Conservation (phyloP, 805 yeast genomes). For the Saccharomycopsis sp. region DNA sequence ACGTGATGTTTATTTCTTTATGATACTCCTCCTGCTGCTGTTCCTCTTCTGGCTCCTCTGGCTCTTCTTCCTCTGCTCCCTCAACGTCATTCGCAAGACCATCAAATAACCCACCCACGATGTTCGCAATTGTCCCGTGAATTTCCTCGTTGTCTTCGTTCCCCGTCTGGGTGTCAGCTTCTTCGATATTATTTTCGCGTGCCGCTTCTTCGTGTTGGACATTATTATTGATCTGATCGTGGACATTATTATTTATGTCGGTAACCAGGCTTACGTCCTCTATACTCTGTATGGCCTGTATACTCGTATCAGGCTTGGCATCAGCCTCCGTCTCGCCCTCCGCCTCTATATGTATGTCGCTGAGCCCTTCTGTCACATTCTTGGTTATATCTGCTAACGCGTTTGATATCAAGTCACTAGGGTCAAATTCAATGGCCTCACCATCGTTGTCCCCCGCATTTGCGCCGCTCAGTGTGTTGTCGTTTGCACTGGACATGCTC, state of each 20-base stretch:
- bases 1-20: not conserved
- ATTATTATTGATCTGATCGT: too few relatives aligned
- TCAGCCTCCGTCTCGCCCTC: not conserved
- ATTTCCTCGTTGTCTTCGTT: not conserved
- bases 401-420: not conserved
- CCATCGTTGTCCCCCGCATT: not conserved
- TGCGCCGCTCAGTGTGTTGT: not conserved
- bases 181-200: not conserved
- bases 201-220: constrained; percentile 34
- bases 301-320: not conserved
- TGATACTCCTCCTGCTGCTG: not conserved
- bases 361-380: not conserved
- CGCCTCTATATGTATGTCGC: not conserved
- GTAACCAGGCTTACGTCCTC: too few relatives aligned
- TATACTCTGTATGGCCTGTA: too few relatives aligned
- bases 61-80: not conserved
- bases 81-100: not conserved
- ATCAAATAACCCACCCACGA: not conserved
- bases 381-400: constrained; percentile 1
- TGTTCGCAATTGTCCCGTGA: not conserved
- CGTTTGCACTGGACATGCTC: not conserved
- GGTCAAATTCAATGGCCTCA: not conserved
- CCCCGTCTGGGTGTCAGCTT: not conserved
- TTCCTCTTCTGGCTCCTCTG: not conserved
- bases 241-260: too few relatives aligned